These are phyloP conservation scores for Zea mays DNA, from an alignment of 176 grass and related monocot species.

Conservation along the genomic window DNA sequence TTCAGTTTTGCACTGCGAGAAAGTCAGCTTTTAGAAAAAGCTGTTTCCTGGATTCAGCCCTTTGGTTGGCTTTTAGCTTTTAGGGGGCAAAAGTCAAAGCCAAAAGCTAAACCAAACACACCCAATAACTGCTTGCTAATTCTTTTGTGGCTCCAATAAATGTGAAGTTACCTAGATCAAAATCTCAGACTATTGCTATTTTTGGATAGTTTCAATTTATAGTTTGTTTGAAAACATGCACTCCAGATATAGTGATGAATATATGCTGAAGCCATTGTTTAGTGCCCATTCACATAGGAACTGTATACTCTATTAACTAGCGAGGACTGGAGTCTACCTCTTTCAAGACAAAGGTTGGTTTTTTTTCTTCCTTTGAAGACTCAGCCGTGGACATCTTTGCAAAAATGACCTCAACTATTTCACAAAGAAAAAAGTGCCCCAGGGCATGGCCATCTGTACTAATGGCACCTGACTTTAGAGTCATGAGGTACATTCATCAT, in stretches of 20 bases:
- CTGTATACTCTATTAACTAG: too few relatives aligned
- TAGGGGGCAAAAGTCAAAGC: too few relatives aligned
- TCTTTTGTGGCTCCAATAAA: not conserved
- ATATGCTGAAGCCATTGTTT: too few relatives aligned
- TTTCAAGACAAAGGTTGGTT: not conserved
- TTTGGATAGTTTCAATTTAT: not conserved
- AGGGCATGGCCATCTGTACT: not conserved
- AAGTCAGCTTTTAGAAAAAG: too few relatives aligned
- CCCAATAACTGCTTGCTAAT: not conserved
- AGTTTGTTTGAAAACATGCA: conserved; percentile 4
- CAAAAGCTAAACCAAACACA: too few relatives aligned
- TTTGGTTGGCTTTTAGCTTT: too few relatives aligned
- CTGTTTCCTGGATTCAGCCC: too few relatives aligned
- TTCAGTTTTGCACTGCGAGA: too few relatives aligned
- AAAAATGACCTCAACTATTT: not conserved
- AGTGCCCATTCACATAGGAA: too few relatives aligned
- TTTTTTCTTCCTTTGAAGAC: not conserved
- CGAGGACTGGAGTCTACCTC: not conserved
- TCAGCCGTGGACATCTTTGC: not conserved
- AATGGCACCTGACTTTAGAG: not conserved
- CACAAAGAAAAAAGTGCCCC: not conserved
- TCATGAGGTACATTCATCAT: not conserved
- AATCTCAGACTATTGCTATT: not conserved
- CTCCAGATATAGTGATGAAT: not conserved
- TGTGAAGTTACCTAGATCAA: not conserved